phyloP scores from a whole-genome alignment of 305 asterid species.

The Fraxinus greggii region DNA sequence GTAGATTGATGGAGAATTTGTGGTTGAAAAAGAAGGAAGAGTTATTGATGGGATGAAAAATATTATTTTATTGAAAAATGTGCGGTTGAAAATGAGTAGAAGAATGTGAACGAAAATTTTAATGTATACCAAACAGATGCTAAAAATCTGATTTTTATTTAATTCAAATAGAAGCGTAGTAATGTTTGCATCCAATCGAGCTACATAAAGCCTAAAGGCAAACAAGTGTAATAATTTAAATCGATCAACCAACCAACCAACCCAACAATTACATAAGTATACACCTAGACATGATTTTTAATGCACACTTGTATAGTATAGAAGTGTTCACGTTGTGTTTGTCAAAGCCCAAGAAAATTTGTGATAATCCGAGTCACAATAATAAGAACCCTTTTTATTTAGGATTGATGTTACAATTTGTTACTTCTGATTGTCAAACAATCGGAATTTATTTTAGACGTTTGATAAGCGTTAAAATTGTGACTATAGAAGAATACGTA shows the following conservation, averaged over 20 bases:
- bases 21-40: too few species aligned
- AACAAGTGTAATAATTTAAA: not conserved
- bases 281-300: not conserved
- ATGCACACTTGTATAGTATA: not conserved
- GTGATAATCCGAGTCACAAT: not conserved
- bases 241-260: not conserved
- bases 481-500: not conserved
- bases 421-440: too few species aligned
- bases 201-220: not conserved
- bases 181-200: too few species aligned
- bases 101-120: too few species aligned
- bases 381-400: not conserved
- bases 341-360: not conserved
- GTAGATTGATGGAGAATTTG: too few species aligned
- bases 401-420: too few species aligned
- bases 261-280: not conserved
- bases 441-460: not conserved
- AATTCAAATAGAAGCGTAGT: too few species aligned
- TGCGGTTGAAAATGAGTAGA: too few species aligned
- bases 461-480: not conserved
- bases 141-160: too few species aligned
- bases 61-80: too few species aligned
- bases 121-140: too few species aligned
- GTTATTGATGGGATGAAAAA: too few species aligned
- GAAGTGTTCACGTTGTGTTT: not conserved